phyloP scores from a whole-genome alignment of 2,329 filamentous ascomycete species.

The Trichothecium roseum region DNA sequence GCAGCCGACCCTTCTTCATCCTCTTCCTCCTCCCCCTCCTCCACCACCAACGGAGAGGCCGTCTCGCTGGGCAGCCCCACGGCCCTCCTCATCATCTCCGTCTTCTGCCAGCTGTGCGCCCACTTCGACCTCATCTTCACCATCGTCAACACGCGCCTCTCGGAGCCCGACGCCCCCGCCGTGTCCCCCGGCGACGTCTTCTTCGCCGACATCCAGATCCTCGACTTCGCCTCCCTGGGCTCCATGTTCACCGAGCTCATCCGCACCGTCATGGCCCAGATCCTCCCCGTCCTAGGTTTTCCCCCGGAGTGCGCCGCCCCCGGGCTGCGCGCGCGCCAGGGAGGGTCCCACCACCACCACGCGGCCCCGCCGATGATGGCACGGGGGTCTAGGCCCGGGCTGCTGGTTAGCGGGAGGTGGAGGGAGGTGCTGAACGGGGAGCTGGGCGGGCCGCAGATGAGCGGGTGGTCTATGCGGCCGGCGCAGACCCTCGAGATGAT shows the following conservation, averaged over 20 bases:
- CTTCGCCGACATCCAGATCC: constrained; percentile 13
- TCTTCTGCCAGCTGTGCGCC: constrained; percentile 15
- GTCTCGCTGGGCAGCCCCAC: constrained; percentile 12
- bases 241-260: constrained; percentile 17
- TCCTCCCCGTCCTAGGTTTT: constrained; percentile 14
- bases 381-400: constrained; percentile 13
- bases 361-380: no score
- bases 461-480: constrained; percentile 11
- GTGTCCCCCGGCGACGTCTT: constrained; percentile 10
- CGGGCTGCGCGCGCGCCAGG: constrained; percentile 6
- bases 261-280: constrained; percentile 13
- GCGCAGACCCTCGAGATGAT: constrained; percentile 9
- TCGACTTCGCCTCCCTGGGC: constrained; percentile 15
- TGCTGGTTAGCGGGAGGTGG: constrained; percentile 10
- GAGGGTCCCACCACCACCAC: no score
- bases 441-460: constrained; percentile 11
- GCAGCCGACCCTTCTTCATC: no score
- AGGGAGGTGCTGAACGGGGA: constrained; percentile 14
- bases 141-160: constrained; percentile 10
- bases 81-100: constrained; percentile 17
- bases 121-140: constrained; percentile 14
- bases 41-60: no score
- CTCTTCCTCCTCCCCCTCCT: no score
- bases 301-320: constrained; percentile 6
- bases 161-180: constrained; percentile 5